Percentiles rank a stretch among this genome's conserved stretches.
Conservation (phyloP, 192 early-diverging fungal species). For the Mortierella antarctica region DNA sequence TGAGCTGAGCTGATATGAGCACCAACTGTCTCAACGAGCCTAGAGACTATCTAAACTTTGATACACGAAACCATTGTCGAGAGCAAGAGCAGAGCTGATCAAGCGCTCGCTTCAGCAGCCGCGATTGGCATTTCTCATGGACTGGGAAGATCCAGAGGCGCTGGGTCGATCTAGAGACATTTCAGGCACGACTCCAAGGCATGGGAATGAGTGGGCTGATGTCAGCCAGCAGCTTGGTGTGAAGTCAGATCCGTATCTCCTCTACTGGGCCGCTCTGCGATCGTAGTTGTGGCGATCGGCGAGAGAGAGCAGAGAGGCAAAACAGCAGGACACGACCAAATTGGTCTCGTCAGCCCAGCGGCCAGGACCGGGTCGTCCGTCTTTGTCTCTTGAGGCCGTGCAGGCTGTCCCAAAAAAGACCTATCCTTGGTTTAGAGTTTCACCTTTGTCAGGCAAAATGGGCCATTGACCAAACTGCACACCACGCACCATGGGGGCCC, state of each 20-base stretch:
- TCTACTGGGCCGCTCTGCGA: background rate
- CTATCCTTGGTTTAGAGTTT: no score
- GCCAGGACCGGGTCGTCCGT: no score
- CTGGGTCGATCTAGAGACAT: slow-evolving; percentile 25
- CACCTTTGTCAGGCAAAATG: no score
- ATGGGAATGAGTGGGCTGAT: slow-evolving; percentile 30
- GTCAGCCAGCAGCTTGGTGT: slow-evolving; percentile 41
- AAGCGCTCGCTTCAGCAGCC: slow-evolving; percentile 3
- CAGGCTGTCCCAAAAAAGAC: no score
- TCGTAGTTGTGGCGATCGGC: background rate
- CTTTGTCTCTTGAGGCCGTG: no score
- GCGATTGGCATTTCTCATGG: slow-evolving; percentile 15
- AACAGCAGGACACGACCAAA: no score
- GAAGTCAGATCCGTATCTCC: slow-evolving; percentile 42
- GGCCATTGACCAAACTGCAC: no score
- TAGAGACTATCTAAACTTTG: no score
- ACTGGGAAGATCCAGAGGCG: background rate
- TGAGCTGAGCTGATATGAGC: slow-evolving; percentile 12
- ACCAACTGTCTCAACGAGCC: no score
- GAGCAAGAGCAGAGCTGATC: slow-evolving; percentile 1
- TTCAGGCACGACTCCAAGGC: slow-evolving; percentile 24
- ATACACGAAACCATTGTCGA: background rate
- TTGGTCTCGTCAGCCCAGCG: no score
- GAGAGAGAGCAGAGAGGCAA: no score
- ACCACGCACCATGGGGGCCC: no score